Base-by-base conservation (phyloP, 2,329 filamentous ascomycete genomes). In the Hypoxylon sp. region DNA sequence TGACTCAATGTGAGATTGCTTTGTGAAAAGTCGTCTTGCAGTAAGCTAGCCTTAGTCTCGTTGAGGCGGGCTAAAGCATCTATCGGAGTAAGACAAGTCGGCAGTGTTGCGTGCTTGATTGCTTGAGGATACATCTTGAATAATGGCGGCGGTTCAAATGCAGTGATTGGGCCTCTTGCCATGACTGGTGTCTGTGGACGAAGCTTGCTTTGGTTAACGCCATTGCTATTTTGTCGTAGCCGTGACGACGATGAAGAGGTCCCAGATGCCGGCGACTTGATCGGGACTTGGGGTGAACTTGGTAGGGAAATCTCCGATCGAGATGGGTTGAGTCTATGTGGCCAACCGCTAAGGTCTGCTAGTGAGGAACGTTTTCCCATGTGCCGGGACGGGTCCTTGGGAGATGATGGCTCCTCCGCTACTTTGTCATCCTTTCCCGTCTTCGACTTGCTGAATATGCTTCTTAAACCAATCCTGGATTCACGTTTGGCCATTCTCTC, bases 51-150 rank as follows among this genome's bases (percentile, higher is more conserved):
- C 66, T 84, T 86, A 65, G 83, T 82, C 56, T 85, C 84, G 69
- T 88, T 87, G 51, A 87, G 80, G 65, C 90, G 87, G 55, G 93
- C 77, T 50, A 96, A 87, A 0, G 86, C 80, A 67, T 97, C 94
- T 1, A 91, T 86, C 1, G 91, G 88, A 10, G 91, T 80, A 1
- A 86, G 87, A 38, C 91, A 90, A 14, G 91, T 86, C 25, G 90
- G 86, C 2, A 97, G 82, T 14, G 86, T 89, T 10, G 88, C 89
- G 77, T 96, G 88, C 75, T 92, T 94, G 71, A 93, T 86, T 2
- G 93, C 89, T 79, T 97, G 94, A 0, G 93, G 91, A 76, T 94
- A 97, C 11, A 93, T 93, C 77, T 97, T 92, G 78, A 94, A 97
- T 11, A 98, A 82, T 1, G 93, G 92, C 5, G 93, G 92, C 14